A percentile compares a stretch with the other conserved stretches of the same genome.
Evolutionary conservation across 805 yeast genomes (phyloP).

Genomic region (Kuraishia hungarica): DNA sequence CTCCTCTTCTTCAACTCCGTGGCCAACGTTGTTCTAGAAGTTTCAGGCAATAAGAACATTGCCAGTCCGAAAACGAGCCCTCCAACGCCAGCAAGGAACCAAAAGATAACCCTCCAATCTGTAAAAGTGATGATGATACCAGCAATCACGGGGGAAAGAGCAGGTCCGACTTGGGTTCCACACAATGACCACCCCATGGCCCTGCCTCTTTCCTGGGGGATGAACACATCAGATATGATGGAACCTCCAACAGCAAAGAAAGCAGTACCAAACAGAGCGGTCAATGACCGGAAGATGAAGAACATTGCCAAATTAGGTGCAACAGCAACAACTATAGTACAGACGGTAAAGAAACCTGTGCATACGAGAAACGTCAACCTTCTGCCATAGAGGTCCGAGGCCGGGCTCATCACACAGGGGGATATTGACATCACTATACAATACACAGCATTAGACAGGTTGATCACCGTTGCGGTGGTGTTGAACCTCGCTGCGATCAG

Average conservation of each 20-base stretch:
- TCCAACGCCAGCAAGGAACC: slow-evolving; percentile 35
- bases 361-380: slow-evolving; percentile 29
- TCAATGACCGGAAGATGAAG: slow-evolving; percentile 37
- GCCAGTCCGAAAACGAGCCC: slow-evolving; percentile 23
- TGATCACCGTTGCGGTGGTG: slow-evolving; percentile 38
- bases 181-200: slow-evolving; percentile 39
- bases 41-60: slow-evolving; percentile 36
- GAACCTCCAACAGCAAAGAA: slow-evolving; percentile 47
- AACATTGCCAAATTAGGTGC: slow-evolving; percentile 47
- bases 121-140: slow-evolving; percentile 43
- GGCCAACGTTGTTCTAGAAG: slow-evolving; percentile 14
- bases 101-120: slow-evolving; percentile 46
- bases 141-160: slow-evolving; percentile 44
- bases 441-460: slow-evolving; percentile 41
- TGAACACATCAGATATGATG: slow-evolving; percentile 40
- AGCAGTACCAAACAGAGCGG: slow-evolving; percentile 48
- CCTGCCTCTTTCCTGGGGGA: slow-evolving; percentile 41
- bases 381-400: slow-evolving; percentile 46
- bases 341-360: slow-evolving; percentile 5
- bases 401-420: slow-evolving; percentile 41
- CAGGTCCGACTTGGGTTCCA: slow-evolving; percentile 48
- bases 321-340: slow-evolving; percentile 29
- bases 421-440: slow-evolving; percentile 44
- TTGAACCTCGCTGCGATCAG: slow-evolving; percentile 35
- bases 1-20: neutral